Evolutionary conservation across 108 stramenopile genomes (phyloP).

Genomic region (Cylindrotheca closterium): DNA sequence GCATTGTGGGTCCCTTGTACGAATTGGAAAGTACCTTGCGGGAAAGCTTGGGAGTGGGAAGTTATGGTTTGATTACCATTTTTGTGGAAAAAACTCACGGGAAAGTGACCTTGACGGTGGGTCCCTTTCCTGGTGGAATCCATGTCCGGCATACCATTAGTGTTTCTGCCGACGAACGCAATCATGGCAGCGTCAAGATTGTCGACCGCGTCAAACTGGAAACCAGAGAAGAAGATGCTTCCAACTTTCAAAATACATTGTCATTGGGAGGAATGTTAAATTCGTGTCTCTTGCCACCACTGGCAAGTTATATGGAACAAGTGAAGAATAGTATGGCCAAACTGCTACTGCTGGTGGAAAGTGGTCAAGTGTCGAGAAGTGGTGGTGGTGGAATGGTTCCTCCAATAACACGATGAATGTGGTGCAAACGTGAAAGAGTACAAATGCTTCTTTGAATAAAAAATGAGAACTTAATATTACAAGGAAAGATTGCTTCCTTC

Average conservation of each 20-base stretch:
- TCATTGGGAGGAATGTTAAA: constrained; percentile 29
- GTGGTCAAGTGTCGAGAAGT: constrained; percentile 23
- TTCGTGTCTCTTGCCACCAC: constrained; percentile 34
- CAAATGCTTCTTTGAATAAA: no score
- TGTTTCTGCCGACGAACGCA: constrained; percentile 14
- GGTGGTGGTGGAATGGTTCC: neutral
- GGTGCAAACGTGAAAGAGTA: neutral
- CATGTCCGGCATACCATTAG: constrained; percentile 53
- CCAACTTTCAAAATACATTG: constrained; percentile 5
- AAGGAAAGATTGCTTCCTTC: no score
- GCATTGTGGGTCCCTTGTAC: constrained; percentile 24
- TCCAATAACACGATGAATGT: neutral
- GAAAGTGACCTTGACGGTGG: constrained; percentile 59
- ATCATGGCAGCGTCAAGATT: constrained; percentile 36
- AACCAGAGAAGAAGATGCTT: constrained; percentile 31
- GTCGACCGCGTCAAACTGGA: constrained; percentile 54
- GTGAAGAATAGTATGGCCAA: constrained; percentile 57
- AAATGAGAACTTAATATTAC: no score
- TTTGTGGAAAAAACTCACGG: constrained; percentile 69
- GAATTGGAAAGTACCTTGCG: constrained; percentile 10
- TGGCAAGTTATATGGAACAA: constrained; percentile 65
- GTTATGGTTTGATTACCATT: constrained; percentile 54
- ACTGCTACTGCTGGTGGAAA: constrained; percentile 52
- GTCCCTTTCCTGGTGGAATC: constrained; percentile 56
- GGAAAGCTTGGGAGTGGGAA: constrained; percentile 26